These are phyloP conservation scores for Eimeria sp. DNA, from an alignment of 169 alveolate species.

Conservation along the genomic window DNA sequence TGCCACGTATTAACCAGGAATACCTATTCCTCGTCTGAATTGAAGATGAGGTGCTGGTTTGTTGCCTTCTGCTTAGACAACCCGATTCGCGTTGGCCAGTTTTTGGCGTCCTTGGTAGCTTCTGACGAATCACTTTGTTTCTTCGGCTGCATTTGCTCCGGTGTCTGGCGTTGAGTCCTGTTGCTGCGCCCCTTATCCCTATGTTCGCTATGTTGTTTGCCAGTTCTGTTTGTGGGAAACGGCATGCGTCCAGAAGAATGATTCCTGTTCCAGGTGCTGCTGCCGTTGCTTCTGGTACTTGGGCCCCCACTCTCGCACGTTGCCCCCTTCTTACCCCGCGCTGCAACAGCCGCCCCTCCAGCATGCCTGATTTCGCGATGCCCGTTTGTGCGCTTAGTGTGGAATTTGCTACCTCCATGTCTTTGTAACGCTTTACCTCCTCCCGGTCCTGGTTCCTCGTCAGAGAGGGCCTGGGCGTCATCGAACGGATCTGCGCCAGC, in stretches of 20 bases:
- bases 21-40: constrained; percentile 37
- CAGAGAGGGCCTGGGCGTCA: constrained; percentile 54
- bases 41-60: constrained; percentile 67
- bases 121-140: not conserved
- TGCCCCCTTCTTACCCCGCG: not conserved
- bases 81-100: constrained; percentile 43
- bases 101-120: not conserved
- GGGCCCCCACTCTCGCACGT: constrained; percentile 11
- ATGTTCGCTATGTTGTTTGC: constrained; percentile 19
- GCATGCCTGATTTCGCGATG: constrained; percentile 3
- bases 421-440: not conserved
- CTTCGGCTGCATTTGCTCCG: not conserved
- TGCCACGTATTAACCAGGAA: not conserved
- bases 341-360: not conserved
- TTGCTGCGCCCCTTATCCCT: constrained; percentile 9
- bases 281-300: not conserved
- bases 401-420: not conserved
- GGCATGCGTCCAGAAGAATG: not conserved
- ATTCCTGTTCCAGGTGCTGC: not conserved
- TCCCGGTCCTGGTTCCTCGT: not conserved
- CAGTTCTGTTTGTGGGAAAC: not conserved
- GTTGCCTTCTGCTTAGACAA: constrained; percentile 56
- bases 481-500: constrained; percentile 57
- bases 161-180: not conserved
- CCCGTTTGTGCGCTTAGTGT: not conserved